phyloP scores from a whole-genome alignment of 495 filamentous ascomycete genomes.

The Tricharina praecox region DNA sequence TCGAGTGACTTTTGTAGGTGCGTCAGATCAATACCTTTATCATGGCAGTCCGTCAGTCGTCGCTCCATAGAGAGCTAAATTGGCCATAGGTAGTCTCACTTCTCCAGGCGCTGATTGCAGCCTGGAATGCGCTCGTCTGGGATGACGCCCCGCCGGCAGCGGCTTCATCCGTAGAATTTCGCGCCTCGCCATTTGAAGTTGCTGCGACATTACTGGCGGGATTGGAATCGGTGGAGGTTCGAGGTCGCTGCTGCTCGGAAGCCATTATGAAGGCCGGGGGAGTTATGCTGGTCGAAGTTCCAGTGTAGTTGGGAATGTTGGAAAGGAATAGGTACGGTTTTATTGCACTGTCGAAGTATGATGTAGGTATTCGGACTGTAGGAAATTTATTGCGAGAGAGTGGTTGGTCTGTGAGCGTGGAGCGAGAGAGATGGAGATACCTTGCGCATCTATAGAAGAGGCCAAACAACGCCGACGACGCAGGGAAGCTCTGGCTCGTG shows the following conservation, averaged over 20 bases:
- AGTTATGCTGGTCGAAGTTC: too few relatives aligned
- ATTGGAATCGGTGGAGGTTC: constrained; percentile 6
- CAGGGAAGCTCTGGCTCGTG: too few relatives aligned
- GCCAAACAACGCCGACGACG: too few relatives aligned
- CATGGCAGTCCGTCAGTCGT: constrained; percentile 24
- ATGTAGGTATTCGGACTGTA: too few relatives aligned
- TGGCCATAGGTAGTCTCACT: constrained; percentile 35
- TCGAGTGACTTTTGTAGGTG: constrained; percentile 76
- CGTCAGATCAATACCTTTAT: constrained; percentile 69
- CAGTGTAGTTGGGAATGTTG: too few relatives aligned
- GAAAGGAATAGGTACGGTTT: too few relatives aligned
- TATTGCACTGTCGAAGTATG: too few relatives aligned
- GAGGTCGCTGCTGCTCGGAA: constrained; percentile 1
- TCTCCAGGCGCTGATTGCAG: constrained; percentile 89
- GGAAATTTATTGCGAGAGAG: too few relatives aligned
- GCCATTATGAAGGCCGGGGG: not conserved
- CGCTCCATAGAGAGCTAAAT: constrained; percentile 2
- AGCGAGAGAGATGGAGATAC: too few relatives aligned
- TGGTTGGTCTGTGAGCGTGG: too few relatives aligned
- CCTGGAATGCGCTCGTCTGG: constrained; percentile 47
- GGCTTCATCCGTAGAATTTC: constrained; percentile 1
- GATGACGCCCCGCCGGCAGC: not conserved
- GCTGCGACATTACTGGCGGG: not conserved
- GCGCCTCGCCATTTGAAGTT: not conserved
- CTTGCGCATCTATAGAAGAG: too few relatives aligned